These are phyloP conservation scores for Ilex aquifolium DNA, from an alignment of 257 asterid genomes.

Conservation along the genomic window DNA sequence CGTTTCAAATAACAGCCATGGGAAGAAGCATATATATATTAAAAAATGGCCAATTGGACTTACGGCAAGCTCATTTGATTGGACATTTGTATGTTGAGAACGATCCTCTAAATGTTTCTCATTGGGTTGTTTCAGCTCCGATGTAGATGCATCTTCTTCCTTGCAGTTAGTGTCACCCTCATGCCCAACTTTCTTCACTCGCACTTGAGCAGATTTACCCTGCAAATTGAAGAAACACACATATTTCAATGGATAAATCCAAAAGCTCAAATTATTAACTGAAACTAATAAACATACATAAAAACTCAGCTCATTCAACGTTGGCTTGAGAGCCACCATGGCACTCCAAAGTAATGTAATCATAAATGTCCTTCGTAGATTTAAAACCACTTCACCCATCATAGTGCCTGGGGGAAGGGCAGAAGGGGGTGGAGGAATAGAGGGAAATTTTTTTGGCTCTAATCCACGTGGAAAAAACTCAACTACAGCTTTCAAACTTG, in stretches of 20 bases:
- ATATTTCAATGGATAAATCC: neutral
- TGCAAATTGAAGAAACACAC: slow-evolving; percentile 14
- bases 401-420: neutral
- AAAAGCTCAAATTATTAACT: neutral
- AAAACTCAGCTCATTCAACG: too few relatives aligned
- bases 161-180: slow-evolving; percentile 41
- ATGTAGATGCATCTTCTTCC: slow-evolving; percentile 43
- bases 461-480: neutral
- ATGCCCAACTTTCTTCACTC: slow-evolving; percentile 46
- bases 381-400: neutral
- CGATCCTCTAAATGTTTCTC: slow-evolving; percentile 36
- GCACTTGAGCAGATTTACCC: slow-evolving; percentile 51
- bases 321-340: neutral
- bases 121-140: slow-evolving; percentile 34
- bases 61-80: slow-evolving; percentile 43
- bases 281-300: too few relatives aligned
- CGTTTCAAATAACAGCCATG: too few relatives aligned
- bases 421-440: neutral
- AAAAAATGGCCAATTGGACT: slow-evolving; percentile 1
- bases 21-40: too few relatives aligned
- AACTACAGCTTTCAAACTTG: too few relatives aligned
- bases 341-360: neutral
- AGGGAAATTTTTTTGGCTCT: neutral
- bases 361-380: neutral
- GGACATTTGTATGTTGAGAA: slow-evolving; percentile 28